These are phyloP conservation scores for Petunia hybrid DNA, from an alignment of 305 asterid genomes.

Conservation along the genomic window DNA sequence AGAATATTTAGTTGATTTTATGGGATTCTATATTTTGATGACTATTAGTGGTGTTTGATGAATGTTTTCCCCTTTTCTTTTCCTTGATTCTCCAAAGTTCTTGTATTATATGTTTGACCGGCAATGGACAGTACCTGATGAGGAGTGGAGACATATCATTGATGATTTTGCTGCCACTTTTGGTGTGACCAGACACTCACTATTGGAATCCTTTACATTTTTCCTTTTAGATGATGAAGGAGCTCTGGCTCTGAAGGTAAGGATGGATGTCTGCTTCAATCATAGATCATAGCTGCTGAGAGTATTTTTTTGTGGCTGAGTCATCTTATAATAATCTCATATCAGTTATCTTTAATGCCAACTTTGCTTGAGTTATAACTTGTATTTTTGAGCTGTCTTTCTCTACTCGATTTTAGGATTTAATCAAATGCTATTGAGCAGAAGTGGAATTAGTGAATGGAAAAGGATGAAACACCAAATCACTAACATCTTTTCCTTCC, in stretches of 20 bases:
- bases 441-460: not conserved
- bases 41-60: not conserved
- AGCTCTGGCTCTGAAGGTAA: conserved; percentile 84
- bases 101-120: conserved; percentile 93
- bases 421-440: not conserved
- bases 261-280: not conserved
- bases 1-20: not conserved
- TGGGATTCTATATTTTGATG: not conserved
- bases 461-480: not conserved
- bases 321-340: conserved; percentile 21
- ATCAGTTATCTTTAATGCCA: not conserved
- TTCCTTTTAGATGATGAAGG: conserved; percentile 93
- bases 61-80: conserved; percentile 32
- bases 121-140: conserved; percentile 79
- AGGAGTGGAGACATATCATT: conserved; percentile 70
- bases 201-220: conserved; percentile 86
- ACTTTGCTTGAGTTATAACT: conserved; percentile 20
- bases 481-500: not conserved
- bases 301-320: not conserved
- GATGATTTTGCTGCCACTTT: conserved; percentile 94
- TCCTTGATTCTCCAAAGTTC: conserved; percentile 63
- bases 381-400: not conserved
- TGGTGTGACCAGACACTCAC: conserved; percentile 75
- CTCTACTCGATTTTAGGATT: not conserved
- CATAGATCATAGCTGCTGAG: conserved; percentile 23